Evolutionary conservation across 371 early-diverging fungal genomes (phyloP), one percentile per base, ranked within the genome.

Genomic region (Actinomucor elegans): DNA sequence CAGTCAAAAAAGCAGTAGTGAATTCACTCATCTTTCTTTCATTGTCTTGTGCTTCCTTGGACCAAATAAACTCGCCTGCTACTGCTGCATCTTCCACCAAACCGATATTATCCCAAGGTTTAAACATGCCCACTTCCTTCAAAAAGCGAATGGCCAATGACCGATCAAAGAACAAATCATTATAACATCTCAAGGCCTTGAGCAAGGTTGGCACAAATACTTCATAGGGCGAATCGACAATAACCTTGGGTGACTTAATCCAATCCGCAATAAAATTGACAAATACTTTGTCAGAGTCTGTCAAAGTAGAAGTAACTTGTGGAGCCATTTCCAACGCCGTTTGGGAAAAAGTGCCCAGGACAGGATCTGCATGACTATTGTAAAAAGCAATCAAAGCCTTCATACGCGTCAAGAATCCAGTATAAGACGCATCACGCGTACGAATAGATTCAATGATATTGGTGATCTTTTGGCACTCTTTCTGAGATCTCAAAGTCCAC

Each of bases 81-180:
- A 49, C 33, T 47, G 57, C 28, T 12, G 61, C 55, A 36, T 57
- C 20, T 49, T 69, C 42, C 28, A 33, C 55, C 48, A 58, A 49
- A 11, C 15, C 54, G 34, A 37, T 52, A 49, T 52, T 79, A 42
- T 36, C 60, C 55, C 52, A 79, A 8, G 47, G 74, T 40, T 48
- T 74, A 40, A 89, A 85, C 43, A 93, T 83, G 40, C 94, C 94
- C 11, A 94, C 70, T 35, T 93, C 90, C 32, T 78, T 81, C 33
- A 96, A 67, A 31, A 93, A 85, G 26, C 65, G 62, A 4, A 77
- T 57, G 0, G 87, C 91, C 3, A 84, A 69, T 7, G 67, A 47
- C 5, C 67, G 55, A 32, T 83, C 81, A 21, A 75, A 49, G 27
- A 78, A 68, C 42, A 76, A 21, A 2, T 64, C 66, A 3, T 69